Conservation (phyloP, 2,329 filamentous ascomycete genomes). For the Cryphonectria japonica region DNA sequence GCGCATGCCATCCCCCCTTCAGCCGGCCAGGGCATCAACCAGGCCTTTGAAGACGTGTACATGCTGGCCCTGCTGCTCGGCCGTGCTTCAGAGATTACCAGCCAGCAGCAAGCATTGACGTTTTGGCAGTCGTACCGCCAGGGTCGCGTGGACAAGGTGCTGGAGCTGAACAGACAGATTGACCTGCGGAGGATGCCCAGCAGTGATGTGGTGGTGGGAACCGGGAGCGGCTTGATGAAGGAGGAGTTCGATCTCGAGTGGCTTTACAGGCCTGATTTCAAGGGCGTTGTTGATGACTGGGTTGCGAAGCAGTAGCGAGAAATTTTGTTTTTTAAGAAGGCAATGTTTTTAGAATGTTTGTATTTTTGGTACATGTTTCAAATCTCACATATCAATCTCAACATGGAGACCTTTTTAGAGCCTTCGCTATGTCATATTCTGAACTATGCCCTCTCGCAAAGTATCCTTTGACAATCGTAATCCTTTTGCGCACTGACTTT, state of each 20-base stretch:
- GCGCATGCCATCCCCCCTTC: conserved; percentile 54
- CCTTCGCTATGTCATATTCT: not conserved
- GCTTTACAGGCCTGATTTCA: conserved; percentile 47
- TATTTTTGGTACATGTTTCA: not conserved
- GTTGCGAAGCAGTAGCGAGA: not conserved
- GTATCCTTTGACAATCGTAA: not conserved
- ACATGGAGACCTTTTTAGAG: not conserved
- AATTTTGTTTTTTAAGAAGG: not conserved
- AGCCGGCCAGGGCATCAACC: conserved; percentile 51
- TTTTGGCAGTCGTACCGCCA: conserved; percentile 54
- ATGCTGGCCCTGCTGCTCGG: conserved; percentile 45
- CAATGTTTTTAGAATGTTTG: not conserved
- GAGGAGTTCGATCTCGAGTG: conserved; percentile 41
- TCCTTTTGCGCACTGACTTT: not conserved
- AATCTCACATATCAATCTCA: not conserved
- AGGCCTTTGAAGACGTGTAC: conserved; percentile 53
- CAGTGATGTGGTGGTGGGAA: conserved; percentile 34
- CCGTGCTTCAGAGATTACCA: conserved; percentile 29
- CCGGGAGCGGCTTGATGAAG: not conserved
- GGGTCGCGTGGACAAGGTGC: conserved; percentile 49
- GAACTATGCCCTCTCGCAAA: too few species aligned
- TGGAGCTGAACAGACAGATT: conserved; percentile 53
- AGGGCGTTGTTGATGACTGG: conserved; percentile 37
- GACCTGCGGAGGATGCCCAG: conserved; percentile 51
- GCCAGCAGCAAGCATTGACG: conserved; percentile 10